Evolutionary conservation across 345 rosid genomes (phyloP).

Genomic region (Isatis tinctoria): DNA sequence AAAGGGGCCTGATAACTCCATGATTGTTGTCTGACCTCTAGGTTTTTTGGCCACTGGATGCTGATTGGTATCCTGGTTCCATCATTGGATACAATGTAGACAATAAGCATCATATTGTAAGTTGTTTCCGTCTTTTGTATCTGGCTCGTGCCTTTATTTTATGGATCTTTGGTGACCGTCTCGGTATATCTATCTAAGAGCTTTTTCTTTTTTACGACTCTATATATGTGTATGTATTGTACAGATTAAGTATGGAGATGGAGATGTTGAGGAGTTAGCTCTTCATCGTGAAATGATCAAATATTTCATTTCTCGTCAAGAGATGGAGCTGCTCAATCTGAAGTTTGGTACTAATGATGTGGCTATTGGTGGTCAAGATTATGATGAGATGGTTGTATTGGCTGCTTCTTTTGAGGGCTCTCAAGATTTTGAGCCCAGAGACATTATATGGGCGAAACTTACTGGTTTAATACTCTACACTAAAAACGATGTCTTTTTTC

Average conservation of each 20-base stretch:
- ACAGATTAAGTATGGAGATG: constrained; percentile 85
- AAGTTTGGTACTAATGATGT: constrained; percentile 38
- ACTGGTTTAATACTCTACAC: constrained; percentile 55
- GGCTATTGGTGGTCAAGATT: constrained; percentile 53
- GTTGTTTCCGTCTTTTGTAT: constrained; percentile 15
- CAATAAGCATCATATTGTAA: constrained; percentile 63
- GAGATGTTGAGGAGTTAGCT: constrained; percentile 71
- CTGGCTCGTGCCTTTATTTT: not conserved
- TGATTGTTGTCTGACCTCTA: constrained; percentile 35
- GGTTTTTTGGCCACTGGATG: constrained; percentile 99
- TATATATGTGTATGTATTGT: too few relatives aligned
- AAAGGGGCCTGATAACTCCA: not conserved
- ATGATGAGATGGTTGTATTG: constrained; percentile 85
- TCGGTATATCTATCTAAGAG: not conserved
- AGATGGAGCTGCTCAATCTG: constrained; percentile 60
- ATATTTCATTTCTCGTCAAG: constrained; percentile 57
- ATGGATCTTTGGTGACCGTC: not conserved
- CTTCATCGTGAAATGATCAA: constrained; percentile 67
- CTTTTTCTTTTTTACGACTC: constrained; percentile 9
- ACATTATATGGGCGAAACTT: constrained; percentile 97
- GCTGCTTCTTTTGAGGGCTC: constrained; percentile 88
- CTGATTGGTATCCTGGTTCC: constrained; percentile 81
- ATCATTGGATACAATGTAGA: constrained; percentile 61
- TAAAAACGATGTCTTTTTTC: not conserved
- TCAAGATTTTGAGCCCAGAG: constrained; percentile 84